phyloP scores from a whole-genome alignment of 2,329 filamentous ascomycete genomes.

The Fusarium algeriense region DNA sequence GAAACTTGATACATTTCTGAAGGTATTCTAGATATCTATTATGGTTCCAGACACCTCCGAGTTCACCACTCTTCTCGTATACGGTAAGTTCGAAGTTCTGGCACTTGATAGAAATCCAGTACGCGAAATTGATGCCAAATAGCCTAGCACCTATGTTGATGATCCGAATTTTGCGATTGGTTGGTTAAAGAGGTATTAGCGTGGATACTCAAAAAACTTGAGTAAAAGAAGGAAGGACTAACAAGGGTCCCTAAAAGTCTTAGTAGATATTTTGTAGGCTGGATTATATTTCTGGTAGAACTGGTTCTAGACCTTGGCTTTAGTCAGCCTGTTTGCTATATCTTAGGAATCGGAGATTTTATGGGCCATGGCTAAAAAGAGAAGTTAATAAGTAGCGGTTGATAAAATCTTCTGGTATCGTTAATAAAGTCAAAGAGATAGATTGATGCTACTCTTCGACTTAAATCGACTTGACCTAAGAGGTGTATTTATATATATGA shows the following conservation, averaged over 20 bases:
- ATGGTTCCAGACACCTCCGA: neutral
- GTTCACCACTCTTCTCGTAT: neutral
- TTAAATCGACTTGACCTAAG: too few species aligned
- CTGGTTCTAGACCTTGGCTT: neutral
- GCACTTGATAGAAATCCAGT: neutral
- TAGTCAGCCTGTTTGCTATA: rapidly evolving
- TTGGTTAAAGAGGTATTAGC: rapidly evolving
- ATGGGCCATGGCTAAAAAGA: neutral
- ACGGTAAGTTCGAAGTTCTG: neutral
- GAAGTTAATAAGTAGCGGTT: neutral
- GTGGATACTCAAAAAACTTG: neutral
- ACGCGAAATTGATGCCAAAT: neutral
- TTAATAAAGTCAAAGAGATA: neutral
- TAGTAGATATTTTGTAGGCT: neutral
- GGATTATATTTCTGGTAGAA: neutral
- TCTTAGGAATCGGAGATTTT: neutral
- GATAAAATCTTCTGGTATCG: rapidly evolving
- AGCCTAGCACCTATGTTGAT: neutral
- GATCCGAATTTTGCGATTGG: neutral
- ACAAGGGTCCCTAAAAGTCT: neutral
- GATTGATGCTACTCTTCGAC: too few species aligned
- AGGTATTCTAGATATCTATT: neutral
- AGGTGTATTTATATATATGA: too few species aligned
- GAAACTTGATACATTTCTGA: neutral
- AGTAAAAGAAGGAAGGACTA: neutral